phyloP scores from a whole-genome alignment of 208 protist species.

The Porcisia hertigi region DNA sequence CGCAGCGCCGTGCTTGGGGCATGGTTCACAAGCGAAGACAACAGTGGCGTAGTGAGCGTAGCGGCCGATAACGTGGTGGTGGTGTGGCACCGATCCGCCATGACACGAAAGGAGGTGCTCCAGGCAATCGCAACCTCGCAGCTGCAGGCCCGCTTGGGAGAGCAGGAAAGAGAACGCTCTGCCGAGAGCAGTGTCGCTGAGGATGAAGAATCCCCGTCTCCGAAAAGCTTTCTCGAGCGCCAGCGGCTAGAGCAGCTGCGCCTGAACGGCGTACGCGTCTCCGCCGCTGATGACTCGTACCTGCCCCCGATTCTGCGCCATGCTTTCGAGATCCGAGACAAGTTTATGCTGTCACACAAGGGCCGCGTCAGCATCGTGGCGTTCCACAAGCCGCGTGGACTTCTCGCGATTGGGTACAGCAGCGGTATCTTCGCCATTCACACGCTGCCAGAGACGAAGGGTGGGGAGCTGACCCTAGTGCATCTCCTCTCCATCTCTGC shows the following conservation, averaged over 20 bases:
- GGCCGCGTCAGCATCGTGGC: slow-evolving; percentile 77
- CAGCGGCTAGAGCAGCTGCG: slow-evolving; percentile 73
- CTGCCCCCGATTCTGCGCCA: slow-evolving; percentile 75
- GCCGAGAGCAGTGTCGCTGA: slow-evolving; percentile 39
- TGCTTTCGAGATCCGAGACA: slow-evolving; percentile 83
- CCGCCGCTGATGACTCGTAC: slow-evolving; percentile 65
- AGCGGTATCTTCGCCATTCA: slow-evolving; percentile 92
- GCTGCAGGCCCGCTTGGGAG: slow-evolving; percentile 51
- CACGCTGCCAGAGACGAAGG: slow-evolving; percentile 37
- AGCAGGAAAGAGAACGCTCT: slow-evolving; percentile 30
- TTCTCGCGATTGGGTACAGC: slow-evolving; percentile 89
- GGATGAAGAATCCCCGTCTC: slow-evolving; percentile 44
- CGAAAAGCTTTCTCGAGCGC: slow-evolving; percentile 82
- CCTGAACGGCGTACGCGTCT: slow-evolving; percentile 80
- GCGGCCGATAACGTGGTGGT: slow-evolving; percentile 84
- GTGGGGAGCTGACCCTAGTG: slow-evolving; percentile 56
- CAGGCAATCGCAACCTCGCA: slow-evolving; percentile 76
- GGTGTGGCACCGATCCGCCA: slow-evolving; percentile 63
- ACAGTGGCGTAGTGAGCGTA: slow-evolving; percentile 70
- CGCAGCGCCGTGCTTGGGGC: slow-evolving; percentile 85
- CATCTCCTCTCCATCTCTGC: slow-evolving; percentile 93
- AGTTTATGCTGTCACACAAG: slow-evolving; percentile 89
- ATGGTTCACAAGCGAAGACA: slow-evolving; percentile 75
- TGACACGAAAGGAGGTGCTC: slow-evolving; percentile 82
- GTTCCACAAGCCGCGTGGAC: slow-evolving; percentile 75